A percentile compares a stretch with the other conserved stretches of the same genome.
phyloP scores from a whole-genome alignment of 441 rosid species.

The Erodium chrysanthum region DNA sequence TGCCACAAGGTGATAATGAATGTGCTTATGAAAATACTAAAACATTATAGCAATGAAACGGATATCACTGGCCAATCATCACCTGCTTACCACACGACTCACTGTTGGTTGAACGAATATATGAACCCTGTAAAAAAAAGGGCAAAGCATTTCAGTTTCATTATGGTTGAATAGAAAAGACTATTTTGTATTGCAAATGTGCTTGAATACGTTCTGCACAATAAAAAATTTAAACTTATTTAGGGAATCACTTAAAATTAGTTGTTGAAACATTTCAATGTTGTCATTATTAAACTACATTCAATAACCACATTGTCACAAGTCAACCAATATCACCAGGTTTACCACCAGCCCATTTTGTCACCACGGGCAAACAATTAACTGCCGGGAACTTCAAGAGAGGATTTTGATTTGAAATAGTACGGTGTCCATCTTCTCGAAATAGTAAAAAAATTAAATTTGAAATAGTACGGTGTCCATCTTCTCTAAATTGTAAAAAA shows the following conservation, averaged over 20 bases:
- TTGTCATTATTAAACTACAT: neutral
- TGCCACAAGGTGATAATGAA: conserved; percentile 2
- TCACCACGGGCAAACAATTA: neutral
- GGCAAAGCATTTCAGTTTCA: conserved; percentile 14
- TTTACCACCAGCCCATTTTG: neutral
- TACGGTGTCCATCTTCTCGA: neutral
- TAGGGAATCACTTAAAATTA: neutral
- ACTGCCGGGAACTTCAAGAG: neutral
- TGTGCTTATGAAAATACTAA: conserved; percentile 5
- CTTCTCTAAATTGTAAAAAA: neutral
- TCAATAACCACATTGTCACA: neutral
- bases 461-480: neutral
- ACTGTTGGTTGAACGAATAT: conserved; percentile 82
- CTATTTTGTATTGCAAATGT: conserved; percentile 1
- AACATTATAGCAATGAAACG: conserved; percentile 9
- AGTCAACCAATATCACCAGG: neutral
- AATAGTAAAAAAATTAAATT: neutral
- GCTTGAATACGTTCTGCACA: neutral
- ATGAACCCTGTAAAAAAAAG: conserved; percentile 70
- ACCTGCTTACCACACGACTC: conserved; percentile 91
- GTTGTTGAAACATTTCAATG: neutral
- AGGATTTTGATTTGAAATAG: neutral
- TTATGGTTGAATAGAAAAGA: neutral
- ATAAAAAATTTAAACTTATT: neutral
- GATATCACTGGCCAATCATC: conserved; percentile 17